Conservation (phyloP, 108 stramenopile genomes). For the Hondaea fermentalgiana region DNA sequence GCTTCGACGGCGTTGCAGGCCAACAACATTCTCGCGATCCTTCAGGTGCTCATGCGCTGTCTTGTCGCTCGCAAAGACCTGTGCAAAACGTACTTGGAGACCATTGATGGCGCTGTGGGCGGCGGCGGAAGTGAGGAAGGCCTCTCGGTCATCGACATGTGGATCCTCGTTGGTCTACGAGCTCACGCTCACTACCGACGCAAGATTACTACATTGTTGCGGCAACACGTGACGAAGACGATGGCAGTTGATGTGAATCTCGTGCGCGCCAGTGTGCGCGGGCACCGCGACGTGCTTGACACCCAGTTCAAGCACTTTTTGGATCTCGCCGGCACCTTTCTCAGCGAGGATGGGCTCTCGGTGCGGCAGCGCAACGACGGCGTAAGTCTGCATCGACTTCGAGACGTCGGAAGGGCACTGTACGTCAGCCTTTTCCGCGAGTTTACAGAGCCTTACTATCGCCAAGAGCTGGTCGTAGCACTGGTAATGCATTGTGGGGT, state of each 20-base stretch:
- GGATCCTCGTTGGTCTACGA: neutral
- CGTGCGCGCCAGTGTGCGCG: neutral
- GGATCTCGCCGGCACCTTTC: neutral
- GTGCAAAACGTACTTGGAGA: neutral
- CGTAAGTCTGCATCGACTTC: neutral
- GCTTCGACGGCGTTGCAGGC: neutral
- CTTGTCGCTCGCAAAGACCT: neutral
- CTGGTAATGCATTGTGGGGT: conserved; percentile 5
- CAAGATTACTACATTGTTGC: neutral
- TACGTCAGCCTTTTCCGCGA: neutral
- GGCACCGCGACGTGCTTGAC: neutral
- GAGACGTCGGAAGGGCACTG: neutral
- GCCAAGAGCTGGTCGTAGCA: neutral
- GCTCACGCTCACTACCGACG: neutral
- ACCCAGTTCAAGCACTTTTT: conserved; percentile 4
- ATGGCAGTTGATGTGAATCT: neutral
- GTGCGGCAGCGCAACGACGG: neutral
- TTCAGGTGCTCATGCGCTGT: neutral
- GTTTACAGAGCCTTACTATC: neutral
- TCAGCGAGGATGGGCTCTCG: neutral
- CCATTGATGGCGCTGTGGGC: neutral
- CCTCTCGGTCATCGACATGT: neutral
- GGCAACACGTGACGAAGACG: neutral
- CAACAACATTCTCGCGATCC: neutral
- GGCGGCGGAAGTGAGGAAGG: neutral